These are phyloP conservation scores for Boletus sp. DNA, from an alignment of 768 basidiomycete species.

Conservation along the genomic window DNA sequence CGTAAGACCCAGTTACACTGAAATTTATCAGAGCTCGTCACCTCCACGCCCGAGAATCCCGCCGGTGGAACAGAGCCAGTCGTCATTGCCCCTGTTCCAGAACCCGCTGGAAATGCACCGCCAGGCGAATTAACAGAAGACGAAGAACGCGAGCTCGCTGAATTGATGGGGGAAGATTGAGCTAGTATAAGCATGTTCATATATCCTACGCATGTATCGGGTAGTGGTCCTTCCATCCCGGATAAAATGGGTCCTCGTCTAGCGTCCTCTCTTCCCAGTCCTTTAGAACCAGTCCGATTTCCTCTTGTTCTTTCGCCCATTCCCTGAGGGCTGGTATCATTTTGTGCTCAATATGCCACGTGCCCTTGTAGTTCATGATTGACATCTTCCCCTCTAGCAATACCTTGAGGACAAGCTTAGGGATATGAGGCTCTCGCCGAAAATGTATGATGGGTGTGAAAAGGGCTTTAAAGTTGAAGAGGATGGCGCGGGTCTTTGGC, in stretches of 20 bases:
- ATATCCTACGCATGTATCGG: slow-evolving; percentile 11
- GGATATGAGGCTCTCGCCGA: slow-evolving; percentile 45
- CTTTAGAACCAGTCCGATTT: slow-evolving; percentile 41
- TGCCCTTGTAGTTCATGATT: slow-evolving; percentile 44
- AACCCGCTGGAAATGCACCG: slow-evolving; percentile 29
- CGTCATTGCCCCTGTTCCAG: slow-evolving; percentile 27
- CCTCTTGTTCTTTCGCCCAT: slow-evolving; percentile 50
- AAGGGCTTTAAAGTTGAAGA: slow-evolving; percentile 53
- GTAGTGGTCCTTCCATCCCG: slow-evolving; percentile 39
- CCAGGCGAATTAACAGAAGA: slow-evolving; percentile 66
- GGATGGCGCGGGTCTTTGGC: slow-evolving; percentile 44
- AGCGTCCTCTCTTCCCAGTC: slow-evolving; percentile 50
- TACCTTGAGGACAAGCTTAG: slow-evolving; percentile 43
- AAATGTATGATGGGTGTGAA: slow-evolving; percentile 48
- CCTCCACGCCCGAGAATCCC: slow-evolving; percentile 24
- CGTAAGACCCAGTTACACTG: background rate
- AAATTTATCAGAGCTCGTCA: slow-evolving; percentile 22
- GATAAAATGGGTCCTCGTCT: slow-evolving; percentile 50
- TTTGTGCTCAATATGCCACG: slow-evolving; percentile 40
- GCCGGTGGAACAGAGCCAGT: slow-evolving; percentile 14
- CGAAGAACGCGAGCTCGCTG: slow-evolving; percentile 86
- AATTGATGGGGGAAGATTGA: slow-evolving; percentile 53
- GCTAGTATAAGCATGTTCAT: background rate
- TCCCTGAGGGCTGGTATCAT: slow-evolving; percentile 42
- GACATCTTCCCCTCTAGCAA: slow-evolving; percentile 38